Evolutionary conservation across 2,329 filamentous ascomycete species (phyloP), one percentile per base, ranked within the genome.

Genomic region (Curvularia lunata): DNA sequence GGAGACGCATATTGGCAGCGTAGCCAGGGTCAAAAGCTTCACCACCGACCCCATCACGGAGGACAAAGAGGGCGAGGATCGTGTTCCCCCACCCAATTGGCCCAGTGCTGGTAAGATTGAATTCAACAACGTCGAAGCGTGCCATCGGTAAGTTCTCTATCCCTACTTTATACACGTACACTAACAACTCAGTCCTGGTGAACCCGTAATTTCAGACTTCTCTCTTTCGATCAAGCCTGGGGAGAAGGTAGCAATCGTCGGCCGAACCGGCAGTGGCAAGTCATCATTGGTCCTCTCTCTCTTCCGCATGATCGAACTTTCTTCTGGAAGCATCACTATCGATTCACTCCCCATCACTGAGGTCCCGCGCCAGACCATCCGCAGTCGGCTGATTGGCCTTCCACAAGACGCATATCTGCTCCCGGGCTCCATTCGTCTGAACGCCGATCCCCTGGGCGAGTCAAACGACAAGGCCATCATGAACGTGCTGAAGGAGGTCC

Each of bases 1-100:
- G 16, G 85, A 88, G 62, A 87, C 84, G 0, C 80, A 81, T 37
- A 80, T 88, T 43, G 85, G 85, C 7, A 84, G 84, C 9, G 79
- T 88, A 8, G 77, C 81, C 4, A 78, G 85, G 21, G 78, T 86
- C 59, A 84, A 83, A 66, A 78, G 79, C n/a, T 86, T 86, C 59
- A 78, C 77, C 1, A 75, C 77, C 6, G 77, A 75, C 28, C 78
- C 80, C 1, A 65, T 77, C 9, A 76, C 75, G 1, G 83, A 85
- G 62, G 76, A 84, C 46, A 70, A 85, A 19, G 84, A 88, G 42
- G 85, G 80, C 2, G 82, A 85, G 61, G 72, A 77, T 40, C 65
- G 71, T 12, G 63, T 66, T 4, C 72, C 78, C 4, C 77, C 79
- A 3, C 64, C 75, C 0, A 69, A 72, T 16, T 83, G 81, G 81